Conservation (phyloP, 768 basidiomycete genomes). For the Leucocoprinus sp. region DNA sequence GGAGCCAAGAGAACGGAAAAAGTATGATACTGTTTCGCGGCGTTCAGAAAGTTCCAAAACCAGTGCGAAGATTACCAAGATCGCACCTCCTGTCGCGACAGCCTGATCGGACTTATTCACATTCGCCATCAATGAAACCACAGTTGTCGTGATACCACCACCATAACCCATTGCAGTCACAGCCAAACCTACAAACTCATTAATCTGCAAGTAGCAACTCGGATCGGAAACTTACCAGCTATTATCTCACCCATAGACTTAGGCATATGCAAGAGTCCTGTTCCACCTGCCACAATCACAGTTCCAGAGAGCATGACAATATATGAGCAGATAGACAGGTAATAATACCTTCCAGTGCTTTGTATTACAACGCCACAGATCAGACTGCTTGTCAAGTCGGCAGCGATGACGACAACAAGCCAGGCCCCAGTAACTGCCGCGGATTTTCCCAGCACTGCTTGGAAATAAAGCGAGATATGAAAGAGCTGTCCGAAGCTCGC, state of each 20-base stretch:
- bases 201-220: not conserved
- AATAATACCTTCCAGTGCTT: conserved; percentile 48
- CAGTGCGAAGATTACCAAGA: conserved; percentile 8
- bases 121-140: conserved; percentile 56
- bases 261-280: conserved; percentile 26
- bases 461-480: conserved; percentile 49
- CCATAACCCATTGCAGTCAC: conserved; percentile 19
- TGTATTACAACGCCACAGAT: conserved; percentile 47
- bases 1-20: conserved; percentile 56
- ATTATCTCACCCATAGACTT: conserved; percentile 29
- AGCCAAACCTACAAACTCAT: not conserved
- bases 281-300: conserved; percentile 23
- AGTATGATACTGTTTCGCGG: conserved; percentile 41
- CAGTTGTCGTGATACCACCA: conserved; percentile 44
- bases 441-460: conserved; percentile 42
- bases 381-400: conserved; percentile 40
- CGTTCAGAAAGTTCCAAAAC: not conserved
- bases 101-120: conserved; percentile 55
- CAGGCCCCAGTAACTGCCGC: conserved; percentile 43
- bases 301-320: conserved; percentile 30
- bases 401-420: conserved; percentile 41
- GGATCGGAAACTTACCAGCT: conserved; percentile 25
- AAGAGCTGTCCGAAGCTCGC: conserved; percentile 38
- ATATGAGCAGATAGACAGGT: conserved; percentile 39
- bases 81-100: conserved; percentile 50